A percentile compares a stretch with the other conserved stretches of the same genome.
Conservation (phyloP, 371 early-diverging fungal species). For the Mucor ambiguus region DNA sequence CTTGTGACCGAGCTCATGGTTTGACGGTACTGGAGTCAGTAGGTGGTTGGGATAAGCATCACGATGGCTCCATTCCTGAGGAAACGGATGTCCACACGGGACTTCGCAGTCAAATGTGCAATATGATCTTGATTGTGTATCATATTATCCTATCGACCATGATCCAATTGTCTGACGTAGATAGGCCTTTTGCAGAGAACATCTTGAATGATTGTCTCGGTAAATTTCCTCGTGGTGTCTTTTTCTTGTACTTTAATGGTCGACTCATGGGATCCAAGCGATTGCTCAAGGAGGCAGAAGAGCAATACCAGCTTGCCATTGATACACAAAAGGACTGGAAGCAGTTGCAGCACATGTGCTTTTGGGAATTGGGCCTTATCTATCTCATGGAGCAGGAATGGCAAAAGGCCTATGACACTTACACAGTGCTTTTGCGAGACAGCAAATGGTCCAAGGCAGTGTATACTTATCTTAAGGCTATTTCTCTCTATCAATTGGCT, state of each 20-base stretch:
- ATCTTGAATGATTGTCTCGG: conserved; percentile 45
- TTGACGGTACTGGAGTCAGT: conserved; percentile 63
- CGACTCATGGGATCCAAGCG: conserved; percentile 53
- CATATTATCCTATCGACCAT: conserved; percentile 69
- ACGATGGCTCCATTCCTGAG: neutral
- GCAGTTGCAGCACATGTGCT: conserved; percentile 75
- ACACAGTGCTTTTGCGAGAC: conserved; percentile 59
- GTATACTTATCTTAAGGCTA: conserved; percentile 67
- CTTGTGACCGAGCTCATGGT: conserved; percentile 67
- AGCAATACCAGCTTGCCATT: conserved; percentile 49
- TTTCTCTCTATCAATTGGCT: conserved; percentile 47
- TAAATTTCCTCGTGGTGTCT: conserved; percentile 59
- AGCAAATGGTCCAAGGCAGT: conserved; percentile 81
- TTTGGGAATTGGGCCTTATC: conserved; percentile 71
- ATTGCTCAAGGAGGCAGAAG: conserved; percentile 52
- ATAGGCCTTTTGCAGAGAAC: conserved; percentile 46
- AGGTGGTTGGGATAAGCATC: conserved; percentile 40
- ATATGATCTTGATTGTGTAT: conserved; percentile 64
- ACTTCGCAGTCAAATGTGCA: conserved; percentile 56
- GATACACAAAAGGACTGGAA: conserved; percentile 66
- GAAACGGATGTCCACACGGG: conserved; percentile 25
- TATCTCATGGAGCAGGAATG: conserved; percentile 55
- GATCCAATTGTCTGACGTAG: conserved; percentile 56
- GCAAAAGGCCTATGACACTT: conserved; percentile 54
- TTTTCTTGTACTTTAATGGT: conserved; percentile 68